A percentile compares a stretch with the other conserved stretches of the same genome.
These are phyloP conservation scores for Pistacia integerrima DNA, from an alignment of 345 rosid species.

Conservation along the genomic window DNA sequence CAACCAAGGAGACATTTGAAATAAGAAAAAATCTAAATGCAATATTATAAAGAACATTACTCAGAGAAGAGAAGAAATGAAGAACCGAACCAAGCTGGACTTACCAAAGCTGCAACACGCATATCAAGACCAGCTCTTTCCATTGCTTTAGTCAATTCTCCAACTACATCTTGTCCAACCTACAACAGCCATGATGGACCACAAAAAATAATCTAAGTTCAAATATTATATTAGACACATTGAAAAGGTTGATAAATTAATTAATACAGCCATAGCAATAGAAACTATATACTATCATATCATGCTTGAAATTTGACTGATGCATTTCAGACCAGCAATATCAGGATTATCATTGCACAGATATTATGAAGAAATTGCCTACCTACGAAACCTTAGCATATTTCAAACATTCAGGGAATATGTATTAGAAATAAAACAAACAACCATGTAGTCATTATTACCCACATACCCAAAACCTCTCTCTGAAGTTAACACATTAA, in stretches of 20 bases:
- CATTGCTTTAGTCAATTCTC: constrained; percentile 73
- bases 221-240: neutral
- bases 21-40: neutral
- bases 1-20: neutral
- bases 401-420: neutral
- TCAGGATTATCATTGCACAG: neutral
- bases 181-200: constrained; percentile 22
- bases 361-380: neutral
- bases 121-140: constrained; percentile 79
- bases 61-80: neutral
- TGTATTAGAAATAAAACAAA: neutral
- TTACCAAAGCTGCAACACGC: constrained; percentile 84
- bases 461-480: neutral
- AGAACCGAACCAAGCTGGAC: constrained; percentile 19
- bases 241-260: neutral
- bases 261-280: neutral
- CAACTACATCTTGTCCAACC: constrained; percentile 92
- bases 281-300: neutral
- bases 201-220: constrained; percentile 13
- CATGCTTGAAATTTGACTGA: neutral
- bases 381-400: neutral
- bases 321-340: neutral
- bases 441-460: neutral
- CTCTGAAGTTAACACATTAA: neutral
- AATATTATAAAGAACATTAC: constrained; percentile 1